Evolutionary conservation across 768 basidiomycete genomes (phyloP), one percentile per base, ranked within the genome.

Genomic region (Trametes cubensis): DNA sequence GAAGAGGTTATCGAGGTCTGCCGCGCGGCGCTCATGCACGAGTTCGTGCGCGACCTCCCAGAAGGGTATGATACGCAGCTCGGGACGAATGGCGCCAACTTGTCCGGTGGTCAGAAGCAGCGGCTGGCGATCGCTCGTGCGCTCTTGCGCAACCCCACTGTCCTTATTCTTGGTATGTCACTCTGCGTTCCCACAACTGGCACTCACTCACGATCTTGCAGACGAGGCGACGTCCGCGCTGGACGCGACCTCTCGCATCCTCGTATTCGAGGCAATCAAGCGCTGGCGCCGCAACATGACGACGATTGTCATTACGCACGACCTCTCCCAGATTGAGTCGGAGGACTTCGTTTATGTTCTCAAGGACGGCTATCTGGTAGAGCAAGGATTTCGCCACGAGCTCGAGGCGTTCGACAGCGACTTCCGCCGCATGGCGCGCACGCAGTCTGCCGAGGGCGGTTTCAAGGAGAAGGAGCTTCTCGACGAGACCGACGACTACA

Each of bases 251-350:
- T 93, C 95, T 2, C 89, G 95, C 20, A 78, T 92, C 23, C 83
- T 94, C 47, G 92, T 98, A 20, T 92, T 93, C 53, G 83, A 85
- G 60, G 88, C 88, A 1, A 77, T 86, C 73, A 83, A 82, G 69
- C 74, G 75, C 3, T 93, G 90, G 89, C 81, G 92, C 7, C 70
- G 72, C 17, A 89, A 90, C 77, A 86, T 85, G 68, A 98, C 93
- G 5, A 97, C 93, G 6, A 87, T 95, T 71, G 88, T 95, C 64
- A 97, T 98, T 72, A 98, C 96, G 0, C 96, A 98, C 74, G 97
- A 98, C 67, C 85, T 98, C 18, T 87, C 88, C 1, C 92, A 95
- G 66, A 90, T 99, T 65, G 75, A 76, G 21, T 55, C 76, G 0
- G 73, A 78, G 15, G 95, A 98, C 73, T 98, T 97, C 66, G 92